These are phyloP conservation scores for Leccinum pachyderme DNA, from an alignment of 1,284 basidiomycete species.

Conservation along the genomic window DNA sequence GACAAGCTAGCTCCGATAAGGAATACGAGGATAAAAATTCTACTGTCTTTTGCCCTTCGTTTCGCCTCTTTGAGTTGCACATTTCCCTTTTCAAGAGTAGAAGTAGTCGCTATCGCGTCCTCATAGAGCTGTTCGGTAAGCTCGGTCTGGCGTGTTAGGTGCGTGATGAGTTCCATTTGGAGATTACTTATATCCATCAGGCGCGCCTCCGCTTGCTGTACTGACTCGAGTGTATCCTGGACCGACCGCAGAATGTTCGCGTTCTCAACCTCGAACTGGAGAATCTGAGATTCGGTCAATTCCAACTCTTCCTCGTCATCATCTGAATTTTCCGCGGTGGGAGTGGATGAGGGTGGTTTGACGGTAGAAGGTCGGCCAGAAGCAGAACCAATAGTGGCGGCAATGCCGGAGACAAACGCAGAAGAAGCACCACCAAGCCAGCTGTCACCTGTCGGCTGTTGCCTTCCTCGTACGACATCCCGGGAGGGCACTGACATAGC, in stretches of 20 bases:
- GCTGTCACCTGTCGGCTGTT: conserved; percentile 37
- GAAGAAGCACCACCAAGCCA: conserved; percentile 69
- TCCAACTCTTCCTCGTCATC: conserved; percentile 74
- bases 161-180: conserved; percentile 84
- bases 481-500: conserved; percentile 42
- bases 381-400: conserved; percentile 59
- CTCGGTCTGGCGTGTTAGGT: conserved; percentile 86
- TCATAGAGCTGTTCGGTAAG: conserved; percentile 86
- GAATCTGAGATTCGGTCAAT: conserved; percentile 79
- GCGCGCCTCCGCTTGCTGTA: conserved; percentile 85
- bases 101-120: conserved; percentile 82
- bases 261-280: conserved; percentile 89
- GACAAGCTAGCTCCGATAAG: conserved; percentile 84
- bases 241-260: conserved; percentile 79
- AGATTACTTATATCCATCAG: conserved; percentile 87
- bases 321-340: conserved; percentile 46
- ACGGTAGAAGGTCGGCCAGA: conserved; percentile 31
- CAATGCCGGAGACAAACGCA: conserved; percentile 54
- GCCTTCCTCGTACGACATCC: conserved; percentile 19
- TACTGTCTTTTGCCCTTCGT: conserved; percentile 76
- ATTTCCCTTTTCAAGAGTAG: conserved; percentile 84
- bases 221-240: conserved; percentile 80
- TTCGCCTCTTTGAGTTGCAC: conserved; percentile 81
- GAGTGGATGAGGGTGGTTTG: conserved; percentile 25
- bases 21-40: conserved; percentile 83